These are phyloP conservation scores for Uronychia setigera DNA, from an alignment of 73 alveolate genomes.

Conservation along the genomic window DNA sequence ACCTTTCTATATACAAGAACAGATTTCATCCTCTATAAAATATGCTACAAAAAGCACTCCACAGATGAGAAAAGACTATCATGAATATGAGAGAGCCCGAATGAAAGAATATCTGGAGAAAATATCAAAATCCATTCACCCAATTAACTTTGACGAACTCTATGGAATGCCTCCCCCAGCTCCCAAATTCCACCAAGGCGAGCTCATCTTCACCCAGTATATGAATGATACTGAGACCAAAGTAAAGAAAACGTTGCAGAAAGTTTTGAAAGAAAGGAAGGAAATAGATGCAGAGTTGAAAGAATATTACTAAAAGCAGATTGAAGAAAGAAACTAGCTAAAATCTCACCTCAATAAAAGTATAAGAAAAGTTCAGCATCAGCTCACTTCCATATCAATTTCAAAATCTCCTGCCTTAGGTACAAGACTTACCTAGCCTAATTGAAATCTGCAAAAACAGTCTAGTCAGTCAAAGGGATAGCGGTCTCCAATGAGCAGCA, in stretches of 20 bases:
- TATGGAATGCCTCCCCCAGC: background rate
- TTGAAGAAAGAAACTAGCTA: no score
- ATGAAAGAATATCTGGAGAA: background rate
- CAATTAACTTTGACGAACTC: background rate
- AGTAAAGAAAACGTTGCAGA: background rate
- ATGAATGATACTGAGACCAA: background rate
- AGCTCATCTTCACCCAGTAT: background rate
- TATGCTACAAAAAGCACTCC: background rate
- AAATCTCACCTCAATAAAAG: no score
- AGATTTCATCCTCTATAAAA: background rate
- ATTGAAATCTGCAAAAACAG: no score
- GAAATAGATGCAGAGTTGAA: background rate
- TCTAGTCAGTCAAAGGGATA: no score
- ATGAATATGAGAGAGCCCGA: background rate
- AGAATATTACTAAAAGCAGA: no score
- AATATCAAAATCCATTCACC: background rate
- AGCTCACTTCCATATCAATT: no score
- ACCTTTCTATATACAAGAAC: background rate
- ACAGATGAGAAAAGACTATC: background rate
- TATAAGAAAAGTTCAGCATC: no score
- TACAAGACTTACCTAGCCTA: no score
- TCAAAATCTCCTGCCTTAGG: no score
- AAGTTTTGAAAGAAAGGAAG: background rate
- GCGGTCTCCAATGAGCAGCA: no score
- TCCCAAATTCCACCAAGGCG: background rate